Percentiles rank a stretch among this genome's conserved stretches.
These are phyloP conservation scores for Lipomyces oligophaga DNA, from an alignment of 805 yeast genomes.

Conservation along the genomic window DNA sequence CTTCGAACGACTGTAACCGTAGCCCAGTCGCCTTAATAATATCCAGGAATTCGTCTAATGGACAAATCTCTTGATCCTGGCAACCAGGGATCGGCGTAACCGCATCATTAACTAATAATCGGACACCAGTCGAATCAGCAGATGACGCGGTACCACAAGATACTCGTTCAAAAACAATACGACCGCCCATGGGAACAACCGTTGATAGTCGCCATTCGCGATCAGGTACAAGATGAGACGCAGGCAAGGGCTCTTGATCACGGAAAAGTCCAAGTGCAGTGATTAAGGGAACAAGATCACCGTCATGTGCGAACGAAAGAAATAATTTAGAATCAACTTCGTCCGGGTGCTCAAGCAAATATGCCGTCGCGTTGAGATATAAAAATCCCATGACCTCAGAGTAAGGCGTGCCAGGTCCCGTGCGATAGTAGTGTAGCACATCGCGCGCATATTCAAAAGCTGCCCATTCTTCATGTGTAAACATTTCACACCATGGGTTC, in stretches of 20 bases:
- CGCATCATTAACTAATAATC: constrained; percentile 52
- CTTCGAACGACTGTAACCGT: constrained; percentile 11
- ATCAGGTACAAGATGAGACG: constrained; percentile 9
- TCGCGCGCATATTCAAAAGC: constrained; percentile 27
- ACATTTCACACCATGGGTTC: constrained; percentile 21
- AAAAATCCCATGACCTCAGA: constrained; percentile 43
- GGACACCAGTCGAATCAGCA: constrained; percentile 40
- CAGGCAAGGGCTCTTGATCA: constrained; percentile 17
- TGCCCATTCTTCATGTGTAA: constrained; percentile 24
- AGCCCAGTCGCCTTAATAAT: constrained; percentile 10
- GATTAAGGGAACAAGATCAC: constrained; percentile 50
- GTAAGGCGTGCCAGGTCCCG: constrained; percentile 35
- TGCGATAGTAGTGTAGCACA: constrained; percentile 22
- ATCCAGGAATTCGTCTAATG: constrained; percentile 8
- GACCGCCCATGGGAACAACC: constrained; percentile 33
- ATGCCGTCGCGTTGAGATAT: constrained; percentile 48
- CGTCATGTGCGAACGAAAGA: constrained; percentile 48
- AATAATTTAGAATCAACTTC: constrained; percentile 20
- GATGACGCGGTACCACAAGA: constrained; percentile 23
- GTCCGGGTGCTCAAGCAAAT: constrained; percentile 44
- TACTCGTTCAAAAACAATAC: constrained; percentile 36
- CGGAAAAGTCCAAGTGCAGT: constrained; percentile 45
- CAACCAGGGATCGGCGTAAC: constrained; percentile 51
- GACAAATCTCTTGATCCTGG: constrained; percentile 19
- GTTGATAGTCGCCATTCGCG: constrained; percentile 20